phyloP scores from a whole-genome alignment of 371 early-diverging fungal genomes.

The Haplosporangium sp. region DNA sequence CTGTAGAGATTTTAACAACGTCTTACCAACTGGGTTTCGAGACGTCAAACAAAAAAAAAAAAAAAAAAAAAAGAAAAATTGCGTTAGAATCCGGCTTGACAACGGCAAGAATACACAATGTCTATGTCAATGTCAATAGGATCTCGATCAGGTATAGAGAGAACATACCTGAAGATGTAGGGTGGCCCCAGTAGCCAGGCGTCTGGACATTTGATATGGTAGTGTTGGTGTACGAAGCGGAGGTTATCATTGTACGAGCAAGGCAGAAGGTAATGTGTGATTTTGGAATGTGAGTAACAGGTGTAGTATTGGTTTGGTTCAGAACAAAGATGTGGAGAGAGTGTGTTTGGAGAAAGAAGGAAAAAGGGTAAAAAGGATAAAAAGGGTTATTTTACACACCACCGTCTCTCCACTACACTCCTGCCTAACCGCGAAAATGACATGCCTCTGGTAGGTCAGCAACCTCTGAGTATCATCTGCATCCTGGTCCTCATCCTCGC shows the following conservation, averaged over 20 bases:
- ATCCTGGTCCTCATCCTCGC: no score
- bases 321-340: background rate
- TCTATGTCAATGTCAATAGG: background rate
- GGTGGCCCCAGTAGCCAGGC: slow-evolving; percentile 41
- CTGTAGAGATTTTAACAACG: no score
- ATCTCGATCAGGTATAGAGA: background rate
- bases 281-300: background rate
- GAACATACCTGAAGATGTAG: slow-evolving; percentile 47
- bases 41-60: background rate
- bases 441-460: no score
- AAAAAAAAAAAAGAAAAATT: background rate
- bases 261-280: background rate
- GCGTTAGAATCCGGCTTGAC: no score
- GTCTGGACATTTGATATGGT: background rate
- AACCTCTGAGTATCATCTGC: no score
- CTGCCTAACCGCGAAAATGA: no score
- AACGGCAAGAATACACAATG: background rate
- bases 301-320: background rate
- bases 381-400: no score
- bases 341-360: background rate
- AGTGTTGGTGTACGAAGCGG: slow-evolving; percentile 20
- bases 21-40: no score
- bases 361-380: background rate
- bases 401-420: no score
- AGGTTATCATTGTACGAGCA: slow-evolving; percentile 24